Base-by-base conservation (phyloP, 108 stramenopile genomes). In the Nitzschia sp. region DNA sequence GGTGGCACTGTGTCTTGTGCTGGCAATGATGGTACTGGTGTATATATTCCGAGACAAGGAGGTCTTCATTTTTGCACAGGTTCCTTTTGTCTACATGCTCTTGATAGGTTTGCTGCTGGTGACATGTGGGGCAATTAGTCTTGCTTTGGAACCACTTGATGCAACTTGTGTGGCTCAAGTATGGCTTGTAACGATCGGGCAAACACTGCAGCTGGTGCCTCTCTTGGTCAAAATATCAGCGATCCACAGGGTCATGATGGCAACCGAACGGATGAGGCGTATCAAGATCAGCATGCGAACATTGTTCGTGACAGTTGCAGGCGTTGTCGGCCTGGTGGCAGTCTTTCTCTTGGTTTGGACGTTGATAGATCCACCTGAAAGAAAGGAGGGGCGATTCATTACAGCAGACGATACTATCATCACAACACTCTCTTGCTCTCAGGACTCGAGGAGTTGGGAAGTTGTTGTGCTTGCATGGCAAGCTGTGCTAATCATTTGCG, bases 141-240 rank as follows among this genome's bases (percentile, higher is more conserved):
- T 15, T 37, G 19, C n/a, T 6, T 20, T 61, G n/a, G 17, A 10
- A 39, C 70, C 78, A 7, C 48, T 51, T 0, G 22, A 37, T 17
- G 60, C 12, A 5, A 52, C 56, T 1, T 83, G 82, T 51, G 48
- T 76, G 37, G 38, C 67, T 7, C n/a, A 34, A 11, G 46, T 48
- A 15, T 83, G 82, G 82, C 41, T 83, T 10, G 21, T 78, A 52
- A 50, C 26, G 51, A 10, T 79, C 41, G 82, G 82, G 21, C 79
- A 79, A 29, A 79, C 76, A 6, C 34, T 74, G 0, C 65, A 52
- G 19, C 53, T 83, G 6, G 72, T 79, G 24, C 82, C 82, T 15
- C 48, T 78, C 24, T 41, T 83, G 17, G 69, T 83, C 44, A 78
- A 78, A 38, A 62, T 79, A 14, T 53, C 75, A 17, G 77, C 77